Evolutionary conservation across 495 filamentous ascomycete genomes (phyloP), one percentile per base, ranked within the genome.

Genomic region (Daldinia vernicosa): DNA sequence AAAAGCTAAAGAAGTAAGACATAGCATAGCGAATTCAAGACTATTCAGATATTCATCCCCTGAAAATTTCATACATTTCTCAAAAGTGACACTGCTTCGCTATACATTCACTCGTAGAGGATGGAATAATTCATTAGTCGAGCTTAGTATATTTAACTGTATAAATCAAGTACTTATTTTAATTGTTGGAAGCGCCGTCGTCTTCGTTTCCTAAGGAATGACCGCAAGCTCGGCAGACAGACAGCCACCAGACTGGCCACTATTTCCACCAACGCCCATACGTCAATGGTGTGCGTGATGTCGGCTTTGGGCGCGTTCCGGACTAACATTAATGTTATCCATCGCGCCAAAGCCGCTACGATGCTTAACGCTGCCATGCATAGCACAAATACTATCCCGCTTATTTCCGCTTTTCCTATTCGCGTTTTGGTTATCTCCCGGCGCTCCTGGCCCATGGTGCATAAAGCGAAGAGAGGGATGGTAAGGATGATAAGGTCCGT

Each of bases 191-290:
- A 43, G 28, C 56, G 35, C 19, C 37, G 22, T 45, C 37, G 22
- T 45, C 56, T 60, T 26, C 56, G 28, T 28, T 45, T 60, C 35
- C 56, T 60, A 0, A 60, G 8, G 24, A 60, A 60, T 45, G 56
- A 60, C 56, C 56, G 35, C 56, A 60, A 17, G n/a, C 56, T 60
- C 11, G 56, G 56, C n/a, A 60, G 22, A 32, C 56, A 60, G 14
- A 32, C 56, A 19, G 56, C 56, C 9, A 43, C 37, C 24, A 60
- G 26, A 30, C 56, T 60, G 15, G 56, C 56, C 56, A 60, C 56
- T 60, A 60, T 60, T 24, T 60, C 56, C 14, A 60, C 56, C 37
- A 60, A 22, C 6, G 56, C 56, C 56, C 56, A 60, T 7, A 60
- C 56, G 1, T 60, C 56, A 17, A 60, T 60, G 4, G 56, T 60